A percentile compares a stretch with the other conserved stretches of the same genome.
These are phyloP conservation scores for Skeletonema menzelii DNA, from an alignment of 108 stramenopile genomes.

Conservation along the genomic window DNA sequence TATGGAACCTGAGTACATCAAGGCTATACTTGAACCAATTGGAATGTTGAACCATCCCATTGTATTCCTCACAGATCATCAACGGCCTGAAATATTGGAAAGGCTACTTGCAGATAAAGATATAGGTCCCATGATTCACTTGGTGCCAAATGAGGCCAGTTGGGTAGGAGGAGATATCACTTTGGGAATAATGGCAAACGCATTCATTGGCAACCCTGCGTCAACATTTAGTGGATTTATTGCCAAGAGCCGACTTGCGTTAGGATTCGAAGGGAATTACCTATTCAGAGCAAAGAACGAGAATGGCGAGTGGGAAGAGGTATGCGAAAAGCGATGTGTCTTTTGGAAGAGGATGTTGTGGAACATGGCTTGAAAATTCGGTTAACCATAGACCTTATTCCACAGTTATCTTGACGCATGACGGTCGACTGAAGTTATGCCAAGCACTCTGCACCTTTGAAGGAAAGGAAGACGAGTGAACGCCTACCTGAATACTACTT, in stretches of 20 bases:
- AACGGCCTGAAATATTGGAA: slow-evolving; percentile 26
- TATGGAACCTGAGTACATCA: slow-evolving; percentile 46
- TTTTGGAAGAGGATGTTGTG: slow-evolving; percentile 29
- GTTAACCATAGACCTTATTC: too few relatives aligned
- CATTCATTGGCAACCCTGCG: slow-evolving; percentile 45
- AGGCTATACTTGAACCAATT: slow-evolving; percentile 35
- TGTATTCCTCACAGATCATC: slow-evolving; percentile 34
- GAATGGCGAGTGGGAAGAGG: slow-evolving; percentile 26
- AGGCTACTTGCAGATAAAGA: slow-evolving; percentile 24
- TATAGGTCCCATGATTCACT: slow-evolving; percentile 37
- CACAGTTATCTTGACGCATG: too few relatives aligned
- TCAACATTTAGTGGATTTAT: slow-evolving; percentile 40
- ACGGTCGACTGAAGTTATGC: too few relatives aligned
- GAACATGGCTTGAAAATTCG: slow-evolving; percentile 19
- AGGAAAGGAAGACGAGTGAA: too few relatives aligned
- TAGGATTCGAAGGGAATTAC: slow-evolving; percentile 29
- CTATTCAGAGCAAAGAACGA: slow-evolving; percentile 16
- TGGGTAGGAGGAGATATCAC: slow-evolving; percentile 49
- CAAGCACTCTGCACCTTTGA: too few relatives aligned
- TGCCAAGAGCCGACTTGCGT: slow-evolving; percentile 34
- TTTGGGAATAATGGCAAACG: slow-evolving; percentile 22
- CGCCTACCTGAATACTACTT: too few relatives aligned
- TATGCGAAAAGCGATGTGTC: slow-evolving; percentile 26
- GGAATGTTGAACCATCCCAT: slow-evolving; percentile 37
- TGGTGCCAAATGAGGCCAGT: slow-evolving; percentile 31